Percentiles rank a stretch among this genome's conserved stretches.
Evolutionary conservation across 208 protist species (phyloP).

Genomic region (Leishmania gerbilli): DNA sequence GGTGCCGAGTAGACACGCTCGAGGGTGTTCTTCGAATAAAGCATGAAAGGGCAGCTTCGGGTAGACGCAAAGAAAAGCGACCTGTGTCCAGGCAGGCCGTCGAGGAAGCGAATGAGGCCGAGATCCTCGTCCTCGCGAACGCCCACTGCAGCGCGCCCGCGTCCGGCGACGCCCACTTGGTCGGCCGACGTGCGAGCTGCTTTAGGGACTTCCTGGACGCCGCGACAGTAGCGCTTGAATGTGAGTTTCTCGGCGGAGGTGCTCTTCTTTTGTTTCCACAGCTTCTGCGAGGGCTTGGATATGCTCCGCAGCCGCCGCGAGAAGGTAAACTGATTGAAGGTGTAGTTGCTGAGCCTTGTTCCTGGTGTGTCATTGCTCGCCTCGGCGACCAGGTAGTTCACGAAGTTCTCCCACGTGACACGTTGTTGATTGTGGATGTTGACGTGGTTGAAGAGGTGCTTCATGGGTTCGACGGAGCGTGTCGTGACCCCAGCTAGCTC

Average conservation of each 20-base stretch:
- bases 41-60: constrained; percentile 39
- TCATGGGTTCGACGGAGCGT: constrained; percentile 29
- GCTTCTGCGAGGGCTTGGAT: neutral
- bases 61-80: constrained; percentile 59
- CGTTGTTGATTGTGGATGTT: constrained; percentile 45
- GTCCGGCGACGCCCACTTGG: neutral
- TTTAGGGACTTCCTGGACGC: neutral
- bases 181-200: no score
- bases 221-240: constrained; percentile 18
- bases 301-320: constrained; percentile 28
- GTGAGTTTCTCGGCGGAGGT: neutral
- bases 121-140: constrained; percentile 32
- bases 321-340: constrained; percentile 50
- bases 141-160: neutral
- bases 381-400: constrained; percentile 57
- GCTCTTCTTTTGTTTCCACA: neutral
- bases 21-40: constrained; percentile 57
- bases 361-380: constrained; percentile 16
- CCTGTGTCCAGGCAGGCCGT: constrained; percentile 54
- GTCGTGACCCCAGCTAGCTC: constrained; percentile 21
- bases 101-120: constrained; percentile 43
- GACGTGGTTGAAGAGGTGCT: constrained; percentile 56
- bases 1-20: constrained; percentile 46
- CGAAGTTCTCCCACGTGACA: constrained; percentile 65
- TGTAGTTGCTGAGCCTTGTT: constrained; percentile 19